phyloP scores from a whole-genome alignment of 1,284 basidiomycete species.

The Naganishia albida region DNA sequence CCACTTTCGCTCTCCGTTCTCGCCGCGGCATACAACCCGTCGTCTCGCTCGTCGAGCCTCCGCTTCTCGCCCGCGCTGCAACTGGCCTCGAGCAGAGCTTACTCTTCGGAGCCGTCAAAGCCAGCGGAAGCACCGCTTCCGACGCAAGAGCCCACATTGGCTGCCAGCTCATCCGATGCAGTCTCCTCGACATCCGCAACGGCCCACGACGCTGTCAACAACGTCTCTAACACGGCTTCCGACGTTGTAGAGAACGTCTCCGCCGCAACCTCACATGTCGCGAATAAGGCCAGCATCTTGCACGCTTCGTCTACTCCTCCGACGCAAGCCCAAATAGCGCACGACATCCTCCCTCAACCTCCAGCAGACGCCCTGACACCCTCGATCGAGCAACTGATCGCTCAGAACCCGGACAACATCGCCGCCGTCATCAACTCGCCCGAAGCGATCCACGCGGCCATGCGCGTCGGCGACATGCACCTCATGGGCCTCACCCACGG shows the following conservation, averaged over 20 bases:
- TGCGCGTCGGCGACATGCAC: conserved; percentile 76
- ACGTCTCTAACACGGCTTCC: neutral
- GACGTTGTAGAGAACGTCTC: conserved; percentile 1
- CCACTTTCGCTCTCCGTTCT: neutral
- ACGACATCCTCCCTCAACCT: conserved; percentile 41
- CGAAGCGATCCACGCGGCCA: conserved; percentile 50
- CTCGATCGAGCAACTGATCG: conserved; percentile 49
- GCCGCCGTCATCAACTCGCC: conserved; percentile 49
- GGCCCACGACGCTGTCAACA: neutral
- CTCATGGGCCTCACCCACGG: conserved; percentile 70
- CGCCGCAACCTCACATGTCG: neutral
- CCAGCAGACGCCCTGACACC: conserved; percentile 43
- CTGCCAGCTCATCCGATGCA: conserved; percentile 4
- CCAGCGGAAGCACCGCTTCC: neutral
- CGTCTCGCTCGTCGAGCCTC: neutral
- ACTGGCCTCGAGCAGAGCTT: conserved; percentile 5
- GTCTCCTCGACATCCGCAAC: conserved; percentile 4
- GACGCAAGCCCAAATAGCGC: conserved; percentile 14
- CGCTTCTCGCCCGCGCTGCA: neutral
- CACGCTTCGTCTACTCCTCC: conserved; percentile 15
- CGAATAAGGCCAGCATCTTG: neutral
- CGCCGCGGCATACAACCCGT: neutral
- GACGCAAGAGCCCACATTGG: neutral
- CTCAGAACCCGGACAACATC: conserved; percentile 43
- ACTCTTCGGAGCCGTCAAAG: neutral